Evolutionary conservation across 1,284 basidiomycete species (phyloP).

Genomic region (Chalciporus sp.): DNA sequence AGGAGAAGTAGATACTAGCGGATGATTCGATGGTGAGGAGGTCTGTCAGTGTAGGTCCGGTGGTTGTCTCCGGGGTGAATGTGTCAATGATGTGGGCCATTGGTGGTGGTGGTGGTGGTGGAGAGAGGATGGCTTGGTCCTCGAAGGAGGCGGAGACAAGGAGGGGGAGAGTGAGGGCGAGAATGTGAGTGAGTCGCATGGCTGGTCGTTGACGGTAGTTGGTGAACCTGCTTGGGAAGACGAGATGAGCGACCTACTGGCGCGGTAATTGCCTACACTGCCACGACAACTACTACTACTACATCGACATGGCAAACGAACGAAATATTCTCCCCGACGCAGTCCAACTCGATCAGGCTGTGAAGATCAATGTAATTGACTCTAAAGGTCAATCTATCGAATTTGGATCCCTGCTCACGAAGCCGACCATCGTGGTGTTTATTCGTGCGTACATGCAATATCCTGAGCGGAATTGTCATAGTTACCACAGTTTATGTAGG

Average conservation of each 20-base stretch:
- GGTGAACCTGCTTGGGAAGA: not conserved
- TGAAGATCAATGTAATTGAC: conserved; percentile 45
- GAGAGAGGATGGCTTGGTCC: conserved; percentile 36
- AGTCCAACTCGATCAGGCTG: conserved; percentile 37
- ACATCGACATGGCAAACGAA: conserved; percentile 23
- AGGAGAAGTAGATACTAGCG: conserved; percentile 79
- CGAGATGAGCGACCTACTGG: too few relatives aligned
- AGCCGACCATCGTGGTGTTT: conserved; percentile 63
- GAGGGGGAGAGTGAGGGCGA: conserved; percentile 35
- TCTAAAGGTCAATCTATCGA: conserved; percentile 44
- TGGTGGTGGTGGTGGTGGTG: conserved; percentile 13
- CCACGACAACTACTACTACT: not conserved
- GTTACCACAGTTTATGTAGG: conserved; percentile 35
- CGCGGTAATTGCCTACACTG: not conserved
- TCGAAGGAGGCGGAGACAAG: conserved; percentile 32
- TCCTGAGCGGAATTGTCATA: not conserved
- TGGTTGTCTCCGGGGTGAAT: conserved; percentile 18
- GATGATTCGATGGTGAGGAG: conserved; percentile 71
- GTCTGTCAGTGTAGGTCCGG: conserved; percentile 59
- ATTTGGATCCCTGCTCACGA: conserved; percentile 53
- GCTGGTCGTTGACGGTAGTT: not conserved
- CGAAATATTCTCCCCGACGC: conserved; percentile 33
- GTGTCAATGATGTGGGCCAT: conserved; percentile 4
- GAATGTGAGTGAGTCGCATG: conserved; percentile 35
- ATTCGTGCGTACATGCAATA: conserved; percentile 45